Evolutionary conservation across 176 grass and related monocot genomes (phyloP).

Genomic region (Stipa capillata): DNA sequence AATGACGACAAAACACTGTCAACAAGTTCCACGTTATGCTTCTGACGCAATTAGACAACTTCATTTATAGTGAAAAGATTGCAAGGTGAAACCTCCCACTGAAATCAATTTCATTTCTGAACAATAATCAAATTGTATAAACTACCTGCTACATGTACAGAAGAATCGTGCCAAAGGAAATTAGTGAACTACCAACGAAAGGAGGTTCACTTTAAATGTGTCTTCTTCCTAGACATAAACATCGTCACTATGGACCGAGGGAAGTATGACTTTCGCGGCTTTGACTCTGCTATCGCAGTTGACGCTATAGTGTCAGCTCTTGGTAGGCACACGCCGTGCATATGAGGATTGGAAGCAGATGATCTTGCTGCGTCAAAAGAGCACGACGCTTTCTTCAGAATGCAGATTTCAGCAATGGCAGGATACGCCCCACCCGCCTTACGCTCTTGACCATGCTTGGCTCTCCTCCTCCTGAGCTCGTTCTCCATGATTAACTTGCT

Average conservation of each 20-base stretch:
- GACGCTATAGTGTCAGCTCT: constrained; percentile 21
- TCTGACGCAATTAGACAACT: not conserved
- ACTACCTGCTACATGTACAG: constrained; percentile 33
- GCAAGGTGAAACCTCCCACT: not conserved
- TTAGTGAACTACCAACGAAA: not conserved
- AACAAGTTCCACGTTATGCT: not conserved
- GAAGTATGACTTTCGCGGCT: constrained; percentile 36
- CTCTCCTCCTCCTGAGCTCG: constrained; percentile 52
- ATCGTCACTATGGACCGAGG: constrained; percentile 41
- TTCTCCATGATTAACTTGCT: constrained; percentile 48
- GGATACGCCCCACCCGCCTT: not conserved
- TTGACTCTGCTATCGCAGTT: constrained; percentile 12
- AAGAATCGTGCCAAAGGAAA: constrained; percentile 1
- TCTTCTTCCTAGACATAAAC: constrained; percentile 62
- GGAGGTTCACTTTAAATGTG: constrained; percentile 24
- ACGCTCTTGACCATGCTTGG: constrained; percentile 32
- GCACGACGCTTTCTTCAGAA: not conserved
- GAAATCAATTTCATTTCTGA: not conserved
- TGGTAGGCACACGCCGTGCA: not conserved
- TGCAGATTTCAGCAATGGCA: constrained; percentile 4
- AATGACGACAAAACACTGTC: not conserved
- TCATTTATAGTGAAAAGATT: not conserved
- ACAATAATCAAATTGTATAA: not conserved
- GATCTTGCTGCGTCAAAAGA: constrained; percentile 19
- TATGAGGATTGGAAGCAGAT: not conserved